Evolutionary conservation across 23 red algal species (phyloP), one percentile per base, ranked within the genome.

Genomic region (Chondrus crispus): DNA sequence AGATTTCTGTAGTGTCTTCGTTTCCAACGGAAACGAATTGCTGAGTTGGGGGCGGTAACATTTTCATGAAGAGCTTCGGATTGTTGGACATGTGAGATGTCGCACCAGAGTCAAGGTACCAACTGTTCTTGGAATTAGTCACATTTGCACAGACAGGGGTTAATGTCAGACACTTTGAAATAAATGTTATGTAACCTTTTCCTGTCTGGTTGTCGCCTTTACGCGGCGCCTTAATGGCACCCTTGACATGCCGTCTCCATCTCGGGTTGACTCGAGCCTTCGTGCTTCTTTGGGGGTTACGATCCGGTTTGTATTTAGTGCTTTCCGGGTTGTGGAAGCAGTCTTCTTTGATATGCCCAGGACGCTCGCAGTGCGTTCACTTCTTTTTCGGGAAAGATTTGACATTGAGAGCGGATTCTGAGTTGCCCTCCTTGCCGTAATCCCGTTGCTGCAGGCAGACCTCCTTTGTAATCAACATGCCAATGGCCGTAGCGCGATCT

Each of bases 251-350:
- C n/a, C n/a, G n/a, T n/a, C n/a, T n/a, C n/a, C n/a, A n/a, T n/a
- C n/a, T n/a, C n/a, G n/a, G n/a, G n/a, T n/a, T n/a, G n/a, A n/a
- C n/a, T n/a, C n/a, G n/a, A n/a, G n/a, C n/a, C n/a, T n/a, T n/a
- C n/a, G n/a, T n/a, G n/a, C n/a, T n/a, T n/a, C n/a, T n/a, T n/a
- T n/a, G n/a, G n/a, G n/a, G n/a, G 60, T 7, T 35, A 46, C 10
- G 32, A 8, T 0, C 26, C 26, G 22, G 29, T 48, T 77, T 77
- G 1, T 77, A 77, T 8, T 77, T 42, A 22, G 22, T 38, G 22
- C 71, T 77, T 37, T 77, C 20, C 44, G 71, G 71, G 44, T 77
- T 40, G 13, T 77, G 13, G 71, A 77, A 77, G 71, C 1, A 77
- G 38, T 46, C 1, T 26, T 46, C 19, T 38, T 42, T 0, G 38